Base-by-base conservation (phyloP, 2,329 filamentous ascomycete species). In the Magnaporthales sp. region DNA sequence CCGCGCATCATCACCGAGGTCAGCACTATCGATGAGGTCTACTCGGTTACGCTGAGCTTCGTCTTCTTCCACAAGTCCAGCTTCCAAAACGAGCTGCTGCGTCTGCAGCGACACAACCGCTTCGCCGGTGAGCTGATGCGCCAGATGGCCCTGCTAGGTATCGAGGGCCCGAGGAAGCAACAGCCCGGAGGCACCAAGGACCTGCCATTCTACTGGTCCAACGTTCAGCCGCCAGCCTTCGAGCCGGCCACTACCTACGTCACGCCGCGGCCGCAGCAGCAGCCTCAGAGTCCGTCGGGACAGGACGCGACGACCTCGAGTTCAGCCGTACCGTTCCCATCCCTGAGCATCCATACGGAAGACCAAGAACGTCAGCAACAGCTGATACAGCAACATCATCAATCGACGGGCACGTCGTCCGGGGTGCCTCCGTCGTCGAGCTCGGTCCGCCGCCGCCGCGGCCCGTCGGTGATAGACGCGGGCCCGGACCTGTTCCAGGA, bases 61-160 rank as follows among this genome's bases (percentile, higher is more conserved):
- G 89, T 97, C 73, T 97, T 97, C 81, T 97, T 97, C 82, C 96
- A 97, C 84, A 97, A 97, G 77, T 92, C 90, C 68, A 97, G 94
- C 76, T 97, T 91, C 86, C 94, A 98, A 75, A 97, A 97, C 75
- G 94, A 98, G 75, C 83, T 96, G 61, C 83, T 97, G 27, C 93
- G 94, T 79, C 85, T 98, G 2, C 91, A 91, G 71, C 87, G 94
- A 54, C 91, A 95, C 73, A 97, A 97, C 83, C 95, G 93, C 75
- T 97, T 98, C 77, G 93, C 96, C 70, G 93, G 91, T 70, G 92
- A 95, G 69, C 81, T 98, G 73, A 96, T 97, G 90, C 83, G 91
- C 51, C 87, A 91, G 66, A 93, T 97, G 81, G 85, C 91, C 68
- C 87, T 92, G 66, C 83, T 94, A 65, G 92, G 92, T 67, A 95